A percentile compares a stretch with the other conserved stretches of the same genome.
These are phyloP conservation scores for Candida nemodendra DNA, from an alignment of 805 yeast species.

Conservation along the genomic window DNA sequence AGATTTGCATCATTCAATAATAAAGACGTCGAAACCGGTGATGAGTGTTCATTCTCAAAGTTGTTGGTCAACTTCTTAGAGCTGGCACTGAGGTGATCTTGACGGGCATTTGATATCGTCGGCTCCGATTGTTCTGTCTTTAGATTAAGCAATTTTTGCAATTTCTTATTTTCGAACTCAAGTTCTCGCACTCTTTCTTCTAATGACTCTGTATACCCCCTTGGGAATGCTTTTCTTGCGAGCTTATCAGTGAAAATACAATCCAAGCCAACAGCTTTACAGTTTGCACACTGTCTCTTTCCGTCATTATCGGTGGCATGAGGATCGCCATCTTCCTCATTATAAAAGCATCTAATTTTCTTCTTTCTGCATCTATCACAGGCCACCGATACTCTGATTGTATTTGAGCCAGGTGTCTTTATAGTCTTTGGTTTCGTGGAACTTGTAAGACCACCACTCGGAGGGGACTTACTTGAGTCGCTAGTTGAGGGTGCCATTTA, in stretches of 20 bases:
- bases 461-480: neutral
- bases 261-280: slow-evolving; percentile 81
- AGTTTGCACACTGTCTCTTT: slow-evolving; percentile 70
- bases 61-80: neutral
- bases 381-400: slow-evolving; percentile 81
- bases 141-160: slow-evolving; percentile 60
- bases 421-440: slow-evolving; percentile 46
- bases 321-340: slow-evolving; percentile 23
- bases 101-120: neutral
- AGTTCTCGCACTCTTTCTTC: slow-evolving; percentile 87
- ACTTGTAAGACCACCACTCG: slow-evolving; percentile 4
- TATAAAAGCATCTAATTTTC: slow-evolving; percentile 60
- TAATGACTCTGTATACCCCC: slow-evolving; percentile 87
- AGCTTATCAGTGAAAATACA: slow-evolving; percentile 86
- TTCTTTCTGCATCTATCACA: slow-evolving; percentile 87
- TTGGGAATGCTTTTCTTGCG: slow-evolving; percentile 83
- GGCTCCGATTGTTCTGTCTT: slow-evolving; percentile 31
- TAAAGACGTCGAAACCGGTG: neutral
- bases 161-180: slow-evolving; percentile 73
- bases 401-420: slow-evolving; percentile 63
- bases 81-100: neutral
- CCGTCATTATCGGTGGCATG: slow-evolving; percentile 49
- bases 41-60: neutral
- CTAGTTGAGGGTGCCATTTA: neutral
- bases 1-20: slow-evolving; percentile 32